These are phyloP conservation scores for Verticillium klebahnii DNA, from an alignment of 2,329 filamentous ascomycete species.

Conservation along the genomic window DNA sequence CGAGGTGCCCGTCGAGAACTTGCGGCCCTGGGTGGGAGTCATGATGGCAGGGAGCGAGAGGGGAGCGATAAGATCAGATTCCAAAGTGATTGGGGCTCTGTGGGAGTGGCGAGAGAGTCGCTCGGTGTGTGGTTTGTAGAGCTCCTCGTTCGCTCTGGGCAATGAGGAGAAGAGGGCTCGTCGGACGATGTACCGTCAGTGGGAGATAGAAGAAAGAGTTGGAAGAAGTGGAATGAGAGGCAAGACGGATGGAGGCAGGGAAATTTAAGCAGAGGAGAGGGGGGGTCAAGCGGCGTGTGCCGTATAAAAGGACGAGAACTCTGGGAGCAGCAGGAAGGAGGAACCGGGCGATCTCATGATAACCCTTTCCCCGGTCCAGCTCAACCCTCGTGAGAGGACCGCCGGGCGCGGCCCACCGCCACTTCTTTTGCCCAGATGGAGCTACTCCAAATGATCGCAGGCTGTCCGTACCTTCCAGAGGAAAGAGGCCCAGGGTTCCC, in stretches of 20 bases:
- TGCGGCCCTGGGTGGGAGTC: slow-evolving; percentile 18
- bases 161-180: not conserved
- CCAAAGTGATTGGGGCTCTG: not conserved
- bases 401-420: not conserved
- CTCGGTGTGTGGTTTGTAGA: not conserved
- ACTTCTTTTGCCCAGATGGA: not conserved
- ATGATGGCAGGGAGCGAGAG: not conserved
- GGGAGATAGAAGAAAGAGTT: not conserved
- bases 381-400: not conserved
- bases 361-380: not conserved
- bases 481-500: too few relatives aligned
- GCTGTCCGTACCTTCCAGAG: too few relatives aligned
- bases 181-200: too few relatives aligned
- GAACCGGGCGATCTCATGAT: not conserved
- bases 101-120: too few relatives aligned
- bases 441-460: too few relatives aligned
- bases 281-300: not conserved
- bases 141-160: not conserved
- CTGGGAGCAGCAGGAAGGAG: not conserved
- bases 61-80: not conserved
- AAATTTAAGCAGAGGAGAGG: not conserved
- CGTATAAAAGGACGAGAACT: not conserved
- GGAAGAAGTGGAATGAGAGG: not conserved
- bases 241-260: not conserved
- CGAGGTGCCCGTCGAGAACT: slow-evolving; percentile 40